Conservation (phyloP, 148 eudicot species). For the Cornus kousa region DNA sequence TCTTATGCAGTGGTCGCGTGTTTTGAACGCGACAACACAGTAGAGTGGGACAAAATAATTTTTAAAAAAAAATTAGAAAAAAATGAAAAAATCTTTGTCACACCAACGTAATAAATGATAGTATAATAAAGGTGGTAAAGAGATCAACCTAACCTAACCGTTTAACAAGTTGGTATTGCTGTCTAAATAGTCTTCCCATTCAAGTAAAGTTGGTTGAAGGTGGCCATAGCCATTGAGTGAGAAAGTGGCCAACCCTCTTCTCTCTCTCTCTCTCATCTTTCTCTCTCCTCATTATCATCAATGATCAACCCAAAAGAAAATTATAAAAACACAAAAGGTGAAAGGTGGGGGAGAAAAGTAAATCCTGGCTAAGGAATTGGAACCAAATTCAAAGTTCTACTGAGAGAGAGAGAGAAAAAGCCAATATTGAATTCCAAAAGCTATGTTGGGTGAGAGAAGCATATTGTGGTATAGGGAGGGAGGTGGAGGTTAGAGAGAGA, state of each 20-base stretch:
- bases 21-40: no score
- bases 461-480: constrained; percentile 20
- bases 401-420: not conserved
- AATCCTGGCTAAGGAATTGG: constrained; percentile 13
- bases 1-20: no score
- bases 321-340: constrained; percentile 38
- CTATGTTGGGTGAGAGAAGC: constrained; percentile 39
- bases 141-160: constrained; percentile 23
- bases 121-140: not conserved
- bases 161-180: constrained; percentile 28
- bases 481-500: constrained; percentile 29
- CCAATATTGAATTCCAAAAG: constrained; percentile 13
- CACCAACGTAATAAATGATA: constrained; percentile 2
- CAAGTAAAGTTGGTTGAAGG: constrained; percentile 73
- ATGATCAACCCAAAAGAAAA: constrained; percentile 27
- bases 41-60: no score
- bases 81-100: not conserved
- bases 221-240: constrained; percentile 54
- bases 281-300: constrained; percentile 20
- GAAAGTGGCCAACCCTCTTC: constrained; percentile 48
- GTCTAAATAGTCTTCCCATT: constrained; percentile 58
- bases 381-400: constrained; percentile 29
- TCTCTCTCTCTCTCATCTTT: constrained; percentile 2
- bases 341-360: constrained; percentile 21
- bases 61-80: no score